Base-by-base conservation (phyloP, 192 early-diverging fungal species). In the Gorgonomyces haynaldii region DNA sequence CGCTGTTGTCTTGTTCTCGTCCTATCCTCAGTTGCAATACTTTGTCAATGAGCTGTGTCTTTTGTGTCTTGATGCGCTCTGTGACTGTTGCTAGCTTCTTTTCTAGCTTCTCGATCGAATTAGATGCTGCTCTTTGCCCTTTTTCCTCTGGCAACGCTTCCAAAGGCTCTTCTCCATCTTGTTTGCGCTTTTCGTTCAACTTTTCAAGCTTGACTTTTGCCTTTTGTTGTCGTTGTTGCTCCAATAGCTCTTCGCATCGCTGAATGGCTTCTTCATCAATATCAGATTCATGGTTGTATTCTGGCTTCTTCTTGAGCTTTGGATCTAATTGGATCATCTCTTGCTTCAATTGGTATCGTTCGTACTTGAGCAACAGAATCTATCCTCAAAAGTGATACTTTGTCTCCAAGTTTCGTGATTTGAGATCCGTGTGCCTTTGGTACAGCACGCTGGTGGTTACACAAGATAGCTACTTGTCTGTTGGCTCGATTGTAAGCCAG, bases 1-100 rank as follows among this genome's bases (percentile, higher is more conserved):
- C 0, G 95, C 86, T 10, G 91, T 95, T 28, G 85, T 82, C 66
- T 95, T 98, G 71, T 89, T 91, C 49, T 95, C 90, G 56, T 98
- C 92, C 85, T 83, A 37, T 17, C 43, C 0, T 4, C 17, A 47
- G n/a, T 7, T 8, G 6, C 6, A 10, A 58, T 62, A 83, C 81
- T 73, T 89, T 93, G 57, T 95, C 94, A 4, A 82, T 74, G 66
- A 81, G 73, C 32, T 79, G 63, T 15, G 85, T 66, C 50, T 85
- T 81, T 27, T 80, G 75, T 16, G 76, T 77, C 20, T 73, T 65
- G 51, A 97, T 88, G 21, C 73, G 68, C 23, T 84, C 83, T 5
- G 66, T 65, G 27, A 88, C 44, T 51, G 81, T 86, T 32, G 69
- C 60, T 15, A 91, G 66, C 58, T 82, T 77, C 29, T 77, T 78